A percentile compares a stretch with the other conserved stretches of the same genome.
phyloP scores from a whole-genome alignment of 495 filamentous ascomycete genomes.

The Podospora appendiculata region DNA sequence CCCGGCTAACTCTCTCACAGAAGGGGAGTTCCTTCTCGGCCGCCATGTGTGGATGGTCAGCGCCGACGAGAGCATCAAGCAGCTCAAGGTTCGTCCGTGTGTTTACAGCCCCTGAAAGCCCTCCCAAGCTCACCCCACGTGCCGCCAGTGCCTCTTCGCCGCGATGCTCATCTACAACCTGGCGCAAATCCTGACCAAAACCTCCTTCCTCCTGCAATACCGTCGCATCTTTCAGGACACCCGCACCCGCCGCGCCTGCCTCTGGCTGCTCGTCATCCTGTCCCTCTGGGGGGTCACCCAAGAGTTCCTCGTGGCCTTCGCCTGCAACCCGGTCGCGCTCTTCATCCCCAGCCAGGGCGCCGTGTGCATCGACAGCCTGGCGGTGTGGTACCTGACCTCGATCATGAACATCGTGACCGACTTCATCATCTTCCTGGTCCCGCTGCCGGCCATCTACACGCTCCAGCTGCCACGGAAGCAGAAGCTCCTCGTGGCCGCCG shows the following conservation, averaged over 20 bases:
- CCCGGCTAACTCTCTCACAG: not conserved
- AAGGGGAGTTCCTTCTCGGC: conserved; percentile 11
- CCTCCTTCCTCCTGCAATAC: conserved; percentile 30
- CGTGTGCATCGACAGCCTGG: conserved; percentile 40
- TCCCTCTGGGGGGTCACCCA: conserved; percentile 9
- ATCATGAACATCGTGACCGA: conserved; percentile 33
- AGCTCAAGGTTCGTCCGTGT: conserved; percentile 10
- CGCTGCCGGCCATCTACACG: conserved; percentile 24
- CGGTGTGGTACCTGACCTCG: conserved; percentile 30
- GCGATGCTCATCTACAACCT: conserved; percentile 14
- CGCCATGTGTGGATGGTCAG: conserved; percentile 14
- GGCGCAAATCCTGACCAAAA: conserved; percentile 25
- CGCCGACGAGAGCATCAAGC: conserved; percentile 1
- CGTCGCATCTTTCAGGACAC: conserved; percentile 16
- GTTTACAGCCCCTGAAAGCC: not conserved
- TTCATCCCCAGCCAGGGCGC: conserved; percentile 16
- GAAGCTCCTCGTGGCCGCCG: conserved; percentile 16
- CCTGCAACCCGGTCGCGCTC: conserved; percentile 41
- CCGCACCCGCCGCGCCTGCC: conserved; percentile 5
- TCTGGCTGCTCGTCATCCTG: conserved; percentile 9
- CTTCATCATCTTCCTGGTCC: conserved; percentile 26
- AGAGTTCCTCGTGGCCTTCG: conserved; percentile 28
- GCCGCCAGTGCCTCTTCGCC: conserved; percentile 11
- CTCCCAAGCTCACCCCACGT: not conserved
- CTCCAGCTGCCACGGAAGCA: conserved; percentile 21